phyloP scores from a whole-genome alignment of 169 alveolate species.

The Theileria sp. region DNA sequence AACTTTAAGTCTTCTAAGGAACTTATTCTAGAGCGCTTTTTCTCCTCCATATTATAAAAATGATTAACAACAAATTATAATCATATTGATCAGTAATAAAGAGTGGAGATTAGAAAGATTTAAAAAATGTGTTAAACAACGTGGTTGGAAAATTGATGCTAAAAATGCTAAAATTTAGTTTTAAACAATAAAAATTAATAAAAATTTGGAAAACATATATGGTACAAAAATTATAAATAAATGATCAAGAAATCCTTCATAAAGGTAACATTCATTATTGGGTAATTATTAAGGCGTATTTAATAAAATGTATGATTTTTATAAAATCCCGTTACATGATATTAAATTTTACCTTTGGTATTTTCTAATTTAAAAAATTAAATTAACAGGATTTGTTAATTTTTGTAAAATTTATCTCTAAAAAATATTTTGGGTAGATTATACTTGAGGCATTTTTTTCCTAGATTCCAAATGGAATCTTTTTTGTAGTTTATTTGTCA shows the following conservation, averaged over 20 bases:
- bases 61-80: not conserved
- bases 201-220: too few relatives aligned
- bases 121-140: not conserved
- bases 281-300: not conserved
- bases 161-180: not conserved
- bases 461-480: not conserved
- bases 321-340: not conserved
- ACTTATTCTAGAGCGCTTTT: not conserved
- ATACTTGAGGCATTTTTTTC: not conserved
- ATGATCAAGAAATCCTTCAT: not conserved
- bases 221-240: not conserved
- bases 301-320: not conserved
- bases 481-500: not conserved
- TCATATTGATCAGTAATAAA: not conserved
- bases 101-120: not conserved
- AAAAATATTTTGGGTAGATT: not conserved
- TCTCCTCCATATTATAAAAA: not conserved
- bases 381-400: not conserved
- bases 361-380: too few relatives aligned
- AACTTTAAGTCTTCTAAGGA: not conserved
- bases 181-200: too few relatives aligned
- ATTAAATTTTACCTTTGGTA: not conserved
- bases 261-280: not conserved
- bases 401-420: not conserved
- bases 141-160: not conserved